phyloP scores from a whole-genome alignment of 2,329 filamentous ascomycete species.

The Diplodia sapinea region DNA sequence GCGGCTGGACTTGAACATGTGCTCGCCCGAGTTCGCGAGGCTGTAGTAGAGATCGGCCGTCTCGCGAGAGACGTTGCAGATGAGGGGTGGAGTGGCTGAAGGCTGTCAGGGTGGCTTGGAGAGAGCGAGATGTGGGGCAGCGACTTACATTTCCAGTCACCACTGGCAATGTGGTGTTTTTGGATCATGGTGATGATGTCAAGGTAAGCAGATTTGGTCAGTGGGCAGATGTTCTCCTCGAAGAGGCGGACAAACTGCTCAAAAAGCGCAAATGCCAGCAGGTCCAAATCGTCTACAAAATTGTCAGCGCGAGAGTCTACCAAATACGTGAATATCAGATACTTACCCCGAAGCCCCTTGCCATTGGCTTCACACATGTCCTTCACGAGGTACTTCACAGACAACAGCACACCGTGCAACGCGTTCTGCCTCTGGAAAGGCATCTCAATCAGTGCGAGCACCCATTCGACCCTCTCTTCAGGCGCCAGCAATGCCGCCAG shows the following conservation, averaged over 20 bases:
- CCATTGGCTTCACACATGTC: slow-evolving; percentile 29
- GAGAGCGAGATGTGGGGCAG: too few relatives aligned
- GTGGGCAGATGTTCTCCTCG: slow-evolving; percentile 38
- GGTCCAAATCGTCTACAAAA: slow-evolving; percentile 34
- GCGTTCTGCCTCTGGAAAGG: slow-evolving; percentile 36
- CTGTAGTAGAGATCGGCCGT: background rate
- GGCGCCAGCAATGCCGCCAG: slow-evolving; percentile 51
- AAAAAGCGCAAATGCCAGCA: slow-evolving; percentile 36
- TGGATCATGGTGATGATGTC: slow-evolving; percentile 40
- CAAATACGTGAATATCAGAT: too few relatives aligned
- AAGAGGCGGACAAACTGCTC: slow-evolving; percentile 35
- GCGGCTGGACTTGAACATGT: background rate
- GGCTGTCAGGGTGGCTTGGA: background rate
- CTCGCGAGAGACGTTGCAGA: background rate
- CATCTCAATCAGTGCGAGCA: slow-evolving; percentile 36
- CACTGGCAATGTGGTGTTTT: background rate
- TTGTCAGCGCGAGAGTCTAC: background rate
- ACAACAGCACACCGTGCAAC: slow-evolving; percentile 43
- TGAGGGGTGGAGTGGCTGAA: background rate
- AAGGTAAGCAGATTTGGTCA: slow-evolving; percentile 46
- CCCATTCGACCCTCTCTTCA: slow-evolving; percentile 38
- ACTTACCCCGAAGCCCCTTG: slow-evolving; percentile 7
- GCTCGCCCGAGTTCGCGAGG: background rate
- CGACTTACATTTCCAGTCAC: background rate
- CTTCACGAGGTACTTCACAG: slow-evolving; percentile 42